Evolutionary conservation across 2,329 filamentous ascomycete species (phyloP).

Genomic region (Plectosphaerella plurivora): DNA sequence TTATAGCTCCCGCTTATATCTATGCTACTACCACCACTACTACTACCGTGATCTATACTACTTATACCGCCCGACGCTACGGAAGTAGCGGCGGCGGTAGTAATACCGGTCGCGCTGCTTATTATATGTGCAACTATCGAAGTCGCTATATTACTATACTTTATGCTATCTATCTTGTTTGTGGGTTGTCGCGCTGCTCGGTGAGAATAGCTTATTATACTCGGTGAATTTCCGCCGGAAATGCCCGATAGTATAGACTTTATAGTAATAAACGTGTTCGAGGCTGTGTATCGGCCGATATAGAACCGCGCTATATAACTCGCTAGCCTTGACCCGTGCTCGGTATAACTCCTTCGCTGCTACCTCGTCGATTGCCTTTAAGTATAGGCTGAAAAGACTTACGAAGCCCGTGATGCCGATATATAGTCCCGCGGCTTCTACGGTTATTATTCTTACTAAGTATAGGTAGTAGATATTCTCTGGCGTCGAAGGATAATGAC

Average conservation of each 20-base stretch:
- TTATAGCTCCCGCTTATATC: slow-evolving; percentile 30
- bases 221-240: too few species aligned
- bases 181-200: background rate
- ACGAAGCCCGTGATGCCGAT: slow-evolving; percentile 9
- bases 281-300: too few species aligned
- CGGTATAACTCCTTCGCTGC: too few species aligned
- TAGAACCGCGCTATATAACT: too few species aligned
- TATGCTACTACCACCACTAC: too few species aligned
- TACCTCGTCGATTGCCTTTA: slow-evolving; percentile 14
- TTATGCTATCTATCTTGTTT: background rate
- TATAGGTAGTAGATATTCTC: too few species aligned
- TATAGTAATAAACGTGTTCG: too few species aligned
- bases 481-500: too few species aligned
- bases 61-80: slow-evolving; percentile 7
- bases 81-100: slow-evolving; percentile 8
- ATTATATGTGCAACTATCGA: slow-evolving; percentile 4
- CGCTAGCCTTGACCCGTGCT: too few species aligned
- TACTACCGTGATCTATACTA: too few species aligned
- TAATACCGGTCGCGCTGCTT: slow-evolving; percentile 6
- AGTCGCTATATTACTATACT: slow-evolving; percentile 7
- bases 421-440: background rate
- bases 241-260: too few species aligned
- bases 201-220: too few species aligned
- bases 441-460: background rate
- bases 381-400: slow-evolving; percentile 15